Evolutionary conservation across 2,329 filamentous ascomycete genomes (phyloP).

Genomic region (Ramularia endophylla): DNA sequence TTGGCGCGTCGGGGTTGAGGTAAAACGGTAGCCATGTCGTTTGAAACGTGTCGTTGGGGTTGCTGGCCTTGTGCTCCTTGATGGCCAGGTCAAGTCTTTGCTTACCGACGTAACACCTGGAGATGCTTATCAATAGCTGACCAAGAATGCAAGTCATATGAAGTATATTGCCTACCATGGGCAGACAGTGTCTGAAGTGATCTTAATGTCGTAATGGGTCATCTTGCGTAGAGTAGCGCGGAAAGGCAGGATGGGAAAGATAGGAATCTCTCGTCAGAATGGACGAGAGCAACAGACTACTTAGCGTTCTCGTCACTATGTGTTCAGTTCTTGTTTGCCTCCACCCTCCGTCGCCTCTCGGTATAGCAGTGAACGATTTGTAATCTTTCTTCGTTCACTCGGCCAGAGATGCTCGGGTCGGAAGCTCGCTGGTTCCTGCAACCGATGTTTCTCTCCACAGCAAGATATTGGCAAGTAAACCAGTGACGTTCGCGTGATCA

Average conservation of each 20-base stretch:
- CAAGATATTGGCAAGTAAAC: too few species aligned
- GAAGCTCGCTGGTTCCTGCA: too few species aligned
- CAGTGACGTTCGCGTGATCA: too few species aligned
- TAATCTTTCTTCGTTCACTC: too few species aligned
- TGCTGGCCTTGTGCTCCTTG: slow-evolving; percentile 50
- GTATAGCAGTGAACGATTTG: too few species aligned
- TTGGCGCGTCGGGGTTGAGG: slow-evolving; percentile 61
- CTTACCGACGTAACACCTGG: slow-evolving; percentile 68
- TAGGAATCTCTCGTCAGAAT: neutral
- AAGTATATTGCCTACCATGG: slow-evolving; percentile 43
- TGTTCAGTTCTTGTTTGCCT: too few species aligned
- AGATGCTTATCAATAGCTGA: slow-evolving; percentile 3
- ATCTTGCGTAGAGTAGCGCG: slow-evolving; percentile 42
- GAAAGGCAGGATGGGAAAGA: slow-evolving; percentile 18
- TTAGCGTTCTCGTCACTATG: too few species aligned
- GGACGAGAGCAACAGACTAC: too few species aligned
- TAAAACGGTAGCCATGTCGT: slow-evolving; percentile 76
- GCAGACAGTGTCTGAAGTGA: slow-evolving; percentile 79
- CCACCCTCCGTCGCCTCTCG: too few species aligned
- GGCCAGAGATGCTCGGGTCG: too few species aligned
- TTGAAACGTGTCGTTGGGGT: slow-evolving; percentile 61
- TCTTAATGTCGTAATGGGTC: slow-evolving; percentile 69
- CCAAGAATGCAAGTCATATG: too few species aligned
- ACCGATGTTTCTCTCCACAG: too few species aligned
- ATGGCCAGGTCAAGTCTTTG: slow-evolving; percentile 70